Evolutionary conservation across 2,329 filamentous ascomycete genomes (phyloP).

Genomic region (Trichophyton rubrum): DNA sequence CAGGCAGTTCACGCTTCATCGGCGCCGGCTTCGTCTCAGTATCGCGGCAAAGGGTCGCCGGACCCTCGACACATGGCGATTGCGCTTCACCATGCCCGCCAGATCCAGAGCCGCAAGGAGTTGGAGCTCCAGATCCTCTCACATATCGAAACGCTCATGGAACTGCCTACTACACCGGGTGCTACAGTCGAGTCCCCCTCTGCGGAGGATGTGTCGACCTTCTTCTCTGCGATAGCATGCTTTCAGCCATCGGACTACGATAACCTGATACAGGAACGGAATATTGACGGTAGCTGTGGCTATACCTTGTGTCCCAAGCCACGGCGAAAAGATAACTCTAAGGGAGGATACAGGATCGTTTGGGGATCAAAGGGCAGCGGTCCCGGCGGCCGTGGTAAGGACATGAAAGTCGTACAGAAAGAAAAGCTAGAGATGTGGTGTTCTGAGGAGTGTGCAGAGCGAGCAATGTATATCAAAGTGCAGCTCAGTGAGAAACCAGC

Average conservation of each 20-base stretch:
- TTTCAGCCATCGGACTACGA: slow-evolving; percentile 89
- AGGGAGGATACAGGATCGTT: slow-evolving; percentile 57
- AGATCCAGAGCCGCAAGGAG: slow-evolving; percentile 71
- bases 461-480: slow-evolving; percentile 74
- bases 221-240: slow-evolving; percentile 53
- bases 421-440: slow-evolving; percentile 80
- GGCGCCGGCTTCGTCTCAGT: slow-evolving; percentile 24
- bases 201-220: slow-evolving; percentile 48
- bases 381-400: slow-evolving; percentile 37
- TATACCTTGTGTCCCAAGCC: slow-evolving; percentile 64
- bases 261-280: slow-evolving; percentile 75
- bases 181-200: slow-evolving; percentile 43
- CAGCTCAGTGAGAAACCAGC: slow-evolving; percentile 77
- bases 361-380: slow-evolving; percentile 40
- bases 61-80: slow-evolving; percentile 43
- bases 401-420: slow-evolving; percentile 53
- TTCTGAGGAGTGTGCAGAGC: slow-evolving; percentile 60
- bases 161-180: slow-evolving; percentile 42
- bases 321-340: slow-evolving; percentile 44
- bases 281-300: slow-evolving; percentile 68
- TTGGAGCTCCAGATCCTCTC: slow-evolving; percentile 62
- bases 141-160: slow-evolving; percentile 58
- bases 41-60: slow-evolving; percentile 17
- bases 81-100: slow-evolving; percentile 68
- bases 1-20: slow-evolving; percentile 30